phyloP scores from a whole-genome alignment of 2,329 filamentous ascomycete genomes.

The Alternaria sp. region DNA sequence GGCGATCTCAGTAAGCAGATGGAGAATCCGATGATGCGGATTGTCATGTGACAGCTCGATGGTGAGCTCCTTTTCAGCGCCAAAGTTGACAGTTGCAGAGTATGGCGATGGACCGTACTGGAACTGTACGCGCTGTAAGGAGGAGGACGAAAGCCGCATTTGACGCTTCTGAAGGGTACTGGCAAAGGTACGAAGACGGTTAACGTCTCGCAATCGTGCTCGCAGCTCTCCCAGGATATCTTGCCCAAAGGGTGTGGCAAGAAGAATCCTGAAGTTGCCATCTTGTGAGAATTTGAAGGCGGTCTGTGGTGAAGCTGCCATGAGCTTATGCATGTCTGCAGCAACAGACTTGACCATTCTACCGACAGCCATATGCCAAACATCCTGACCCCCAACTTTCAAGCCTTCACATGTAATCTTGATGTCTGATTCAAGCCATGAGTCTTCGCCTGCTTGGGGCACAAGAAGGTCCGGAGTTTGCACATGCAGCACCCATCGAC shows the following conservation, averaged over 20 bases:
- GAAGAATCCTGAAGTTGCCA: conserved; percentile 68
- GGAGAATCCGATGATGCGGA: conserved; percentile 69
- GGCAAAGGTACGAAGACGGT: conserved; percentile 73
- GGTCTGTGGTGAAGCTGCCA: conserved; percentile 57
- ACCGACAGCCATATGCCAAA: conserved; percentile 51
- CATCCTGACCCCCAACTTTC: conserved; percentile 31
- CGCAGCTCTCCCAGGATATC: conserved; percentile 66
- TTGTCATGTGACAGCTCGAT: conserved; percentile 68
- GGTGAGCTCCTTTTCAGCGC: conserved; percentile 55
- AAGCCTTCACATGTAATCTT: conserved; percentile 43
- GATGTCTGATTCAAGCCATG: conserved; percentile 39
- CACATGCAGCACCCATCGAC: conserved; percentile 39
- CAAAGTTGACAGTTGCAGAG: conserved; percentile 65
- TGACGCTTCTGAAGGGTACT: conserved; percentile 65
- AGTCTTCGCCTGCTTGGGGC: conserved; percentile 23
- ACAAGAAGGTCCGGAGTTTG: conserved; percentile 36
- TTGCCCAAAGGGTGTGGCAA: conserved; percentile 65
- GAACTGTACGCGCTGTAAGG: conserved; percentile 65
- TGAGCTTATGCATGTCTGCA: conserved; percentile 48
- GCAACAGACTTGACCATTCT: conserved; percentile 45
- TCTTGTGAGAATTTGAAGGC: conserved; percentile 68
- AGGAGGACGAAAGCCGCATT: conserved; percentile 66
- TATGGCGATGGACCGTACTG: conserved; percentile 64
- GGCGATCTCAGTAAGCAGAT: conserved; percentile 64
- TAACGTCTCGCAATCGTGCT: conserved; percentile 68